Conservation (phyloP, 257 asterid genomes). For the Salvia splendens region DNA sequence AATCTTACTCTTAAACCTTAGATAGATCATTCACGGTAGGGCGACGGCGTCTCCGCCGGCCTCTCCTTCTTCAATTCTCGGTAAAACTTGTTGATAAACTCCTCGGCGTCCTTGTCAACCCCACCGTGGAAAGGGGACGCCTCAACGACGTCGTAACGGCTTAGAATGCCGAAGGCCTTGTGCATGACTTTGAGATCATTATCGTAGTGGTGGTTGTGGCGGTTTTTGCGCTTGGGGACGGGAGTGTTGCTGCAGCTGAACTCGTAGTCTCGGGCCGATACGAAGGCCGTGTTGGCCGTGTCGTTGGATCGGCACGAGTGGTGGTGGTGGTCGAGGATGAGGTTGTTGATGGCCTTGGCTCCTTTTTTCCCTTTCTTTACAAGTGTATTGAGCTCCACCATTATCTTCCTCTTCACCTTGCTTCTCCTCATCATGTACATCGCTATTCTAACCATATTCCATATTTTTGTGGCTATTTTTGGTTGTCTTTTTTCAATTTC, state of each 20-base stretch:
- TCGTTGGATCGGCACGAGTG: constrained; percentile 44
- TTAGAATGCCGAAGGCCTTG: constrained; percentile 30
- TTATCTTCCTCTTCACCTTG: constrained; percentile 33
- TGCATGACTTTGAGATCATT: constrained; percentile 20
- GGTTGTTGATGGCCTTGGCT: constrained; percentile 33
- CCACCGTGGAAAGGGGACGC: constrained; percentile 26
- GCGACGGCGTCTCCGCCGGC: constrained; percentile 45
- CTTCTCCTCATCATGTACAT: constrained; percentile 35
- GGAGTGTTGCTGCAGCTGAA: constrained; percentile 63
- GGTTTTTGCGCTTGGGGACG: constrained; percentile 6
- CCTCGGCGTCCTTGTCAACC: constrained; percentile 54
- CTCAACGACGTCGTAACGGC: constrained; percentile 22
- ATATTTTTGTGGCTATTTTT: constrained; percentile 34
- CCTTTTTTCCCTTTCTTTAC: constrained; percentile 35
- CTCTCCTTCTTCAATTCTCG: constrained; percentile 49
- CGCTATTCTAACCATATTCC: constrained; percentile 36
- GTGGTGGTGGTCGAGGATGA: constrained; percentile 29
- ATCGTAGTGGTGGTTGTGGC: neutral
- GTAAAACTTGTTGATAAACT: constrained; percentile 51
- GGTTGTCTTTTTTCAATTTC: constrained; percentile 32
- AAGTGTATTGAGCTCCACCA: constrained; percentile 31
- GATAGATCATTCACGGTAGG: constrained; percentile 38
- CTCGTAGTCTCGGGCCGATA: constrained; percentile 45
- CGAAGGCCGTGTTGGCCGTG: constrained; percentile 28
- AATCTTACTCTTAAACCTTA: no score